Base-by-base conservation (phyloP, 2,329 filamentous ascomycete genomes). In the Fusarium sp. region DNA sequence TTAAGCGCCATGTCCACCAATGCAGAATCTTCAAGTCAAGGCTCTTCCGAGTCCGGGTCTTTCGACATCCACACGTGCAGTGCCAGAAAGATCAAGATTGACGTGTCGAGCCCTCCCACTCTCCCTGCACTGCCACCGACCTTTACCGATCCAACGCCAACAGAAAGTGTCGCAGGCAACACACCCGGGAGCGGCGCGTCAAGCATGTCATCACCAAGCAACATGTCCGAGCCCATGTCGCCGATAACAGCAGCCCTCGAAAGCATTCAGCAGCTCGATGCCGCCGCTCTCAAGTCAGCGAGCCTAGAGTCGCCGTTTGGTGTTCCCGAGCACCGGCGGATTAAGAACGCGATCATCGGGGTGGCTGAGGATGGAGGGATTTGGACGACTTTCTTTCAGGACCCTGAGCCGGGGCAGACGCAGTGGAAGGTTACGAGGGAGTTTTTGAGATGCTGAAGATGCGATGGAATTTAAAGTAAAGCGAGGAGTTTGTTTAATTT, bases 271-370 rank as follows among this genome's bases (percentile, higher is more conserved):
- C 66, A 69, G 5, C 23, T 79, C 0, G 73, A 77, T 23, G 39
- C 72, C 5, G 27, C 66, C 0, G 45, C 57, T 9, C 43, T 76
- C 4, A 73, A 76, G 2, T 37, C 67, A 0, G 48, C 41, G 1
- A 50, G 37, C 1, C 68, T 80, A 0, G 76, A 78, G 13, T 35
- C 80, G 11, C 82, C 81, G 0, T 83, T 78, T 54, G 76, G 78
- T 8, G 64, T 83, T 0, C 70, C 76, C 0, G 79, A 82, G 56
- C 34, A 52, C 1, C 57, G 66, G 2, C 76, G 82, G 6, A 74
- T 83, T 3, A 81, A 82, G 54, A 83, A 82, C 27, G 68, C 77
- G 1, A 23, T 80, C 0, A 80, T 83, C 20, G 80, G 80, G 2
- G 70, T 73, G 1, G 67, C 68, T 5, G 76, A 79, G 18, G 54